These are phyloP conservation scores for Pinus albicaulis DNA, from an alignment of 75 land plant genomes.

Conservation along the genomic window DNA sequence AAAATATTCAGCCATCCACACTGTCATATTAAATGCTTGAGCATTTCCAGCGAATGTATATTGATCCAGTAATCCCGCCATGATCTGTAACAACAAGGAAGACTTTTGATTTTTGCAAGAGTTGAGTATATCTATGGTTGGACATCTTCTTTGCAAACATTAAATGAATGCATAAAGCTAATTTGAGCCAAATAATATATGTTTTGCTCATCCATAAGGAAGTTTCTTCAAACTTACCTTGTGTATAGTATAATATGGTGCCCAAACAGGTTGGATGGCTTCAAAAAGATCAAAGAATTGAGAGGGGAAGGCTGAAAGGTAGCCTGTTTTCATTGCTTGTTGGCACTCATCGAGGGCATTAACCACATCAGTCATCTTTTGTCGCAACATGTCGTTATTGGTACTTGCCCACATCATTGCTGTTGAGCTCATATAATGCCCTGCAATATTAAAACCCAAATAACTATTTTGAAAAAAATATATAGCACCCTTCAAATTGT, in stretches of 20 bases:
- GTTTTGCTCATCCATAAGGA: background rate
- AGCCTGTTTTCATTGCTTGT: constrained; percentile 67
- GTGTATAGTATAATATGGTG: constrained; percentile 94
- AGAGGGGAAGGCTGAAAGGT: constrained; percentile 89
- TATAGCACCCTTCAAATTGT: too few species aligned
- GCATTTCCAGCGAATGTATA: constrained; percentile 53
- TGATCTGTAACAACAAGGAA: constrained; percentile 40
- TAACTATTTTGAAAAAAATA: too few species aligned
- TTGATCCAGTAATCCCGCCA: constrained; percentile 94
- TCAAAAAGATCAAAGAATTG: constrained; percentile 84
- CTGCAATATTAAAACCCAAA: constrained; percentile 24
- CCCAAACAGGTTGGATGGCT: constrained; percentile 77
- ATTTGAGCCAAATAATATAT: background rate
- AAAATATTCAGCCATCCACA: constrained; percentile 83
- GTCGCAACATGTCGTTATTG: constrained; percentile 47
- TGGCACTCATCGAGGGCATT: constrained; percentile 70
- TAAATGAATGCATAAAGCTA: background rate
- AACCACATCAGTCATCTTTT: constrained; percentile 64
- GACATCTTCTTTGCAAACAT: too few species aligned
- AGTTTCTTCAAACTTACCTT: constrained; percentile 48
- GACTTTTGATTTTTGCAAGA: background rate
- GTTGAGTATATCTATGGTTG: too few species aligned
- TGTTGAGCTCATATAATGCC: constrained; percentile 94
- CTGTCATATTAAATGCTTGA: constrained; percentile 60
- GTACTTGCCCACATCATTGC: constrained; percentile 94